Evolutionary conservation across 2,329 filamentous ascomycete species (phyloP), one percentile per base, ranked within the genome.

Genomic region (Aspergillus chevalieri): DNA sequence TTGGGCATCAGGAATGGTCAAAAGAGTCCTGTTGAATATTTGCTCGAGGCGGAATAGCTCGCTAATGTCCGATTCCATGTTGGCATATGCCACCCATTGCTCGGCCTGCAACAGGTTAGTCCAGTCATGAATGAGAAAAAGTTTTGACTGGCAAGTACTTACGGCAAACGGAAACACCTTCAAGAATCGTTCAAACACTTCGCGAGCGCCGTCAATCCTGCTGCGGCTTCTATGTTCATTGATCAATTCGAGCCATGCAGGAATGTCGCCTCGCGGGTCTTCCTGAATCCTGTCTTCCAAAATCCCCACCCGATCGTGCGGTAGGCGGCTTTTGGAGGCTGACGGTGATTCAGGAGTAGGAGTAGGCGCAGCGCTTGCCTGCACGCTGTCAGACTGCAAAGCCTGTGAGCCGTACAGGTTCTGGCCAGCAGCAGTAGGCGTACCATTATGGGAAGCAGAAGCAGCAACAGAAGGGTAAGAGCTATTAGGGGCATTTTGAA

Each of bases 211-310:
- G 52, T 95, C 89, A 54, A 91, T 74, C 68, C 90, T 88, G 71
- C 87, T 87, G 61, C 86, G 87, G 62, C 82, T 84, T 59, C 86
- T 86, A 68, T 95, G 83, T 66, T 96, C 89, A 57, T 82, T 81
- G 65, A 98, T 92, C 65, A 98, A 78, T 57, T 82, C 81, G 61
- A 94, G 74, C 93, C 93, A 98, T 28, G 92, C 89, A 66, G 93
- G 87, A 70, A 93, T 82, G 61, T 96, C 91, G 63, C 92, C 93
- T 61, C 89, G 87, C 14, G 92, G 88, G 65, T 98, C 93, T 64
- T 96, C 88, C 66, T 86, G 85, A 67, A 97, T 86, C 64, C 92
- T 85, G 67, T 93, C 88, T 74, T 98, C 92, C 63, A 97, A 78
- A 51, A 91, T 81, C 50, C 86, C 84, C 60, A 92, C 78, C 56